These are phyloP conservation scores for Tetrahymena thermophila DNA, from an alignment of 73 alveolate species.

Conservation along the genomic window DNA sequence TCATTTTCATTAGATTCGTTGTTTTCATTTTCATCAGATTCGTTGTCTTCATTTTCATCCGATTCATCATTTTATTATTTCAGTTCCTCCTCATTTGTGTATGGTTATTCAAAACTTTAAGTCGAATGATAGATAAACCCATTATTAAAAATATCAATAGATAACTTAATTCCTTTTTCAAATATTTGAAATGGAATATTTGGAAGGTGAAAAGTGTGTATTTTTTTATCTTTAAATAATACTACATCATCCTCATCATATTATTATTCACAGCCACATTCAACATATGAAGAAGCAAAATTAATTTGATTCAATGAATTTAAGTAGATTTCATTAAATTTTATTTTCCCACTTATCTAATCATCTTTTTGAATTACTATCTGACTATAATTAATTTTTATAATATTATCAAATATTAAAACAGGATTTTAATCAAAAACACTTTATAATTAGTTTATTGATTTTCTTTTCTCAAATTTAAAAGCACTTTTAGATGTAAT, in stretches of 20 bases:
- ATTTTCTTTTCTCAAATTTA: background rate
- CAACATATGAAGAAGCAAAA: background rate
- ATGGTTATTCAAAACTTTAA: background rate
- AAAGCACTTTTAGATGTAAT: background rate
- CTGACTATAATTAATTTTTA: background rate
- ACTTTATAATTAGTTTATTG: background rate
- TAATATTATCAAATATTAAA: background rate
- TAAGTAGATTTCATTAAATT: background rate
- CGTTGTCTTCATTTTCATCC: background rate
- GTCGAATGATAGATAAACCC: background rate
- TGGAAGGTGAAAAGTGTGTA: background rate
- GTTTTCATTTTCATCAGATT: background rate
- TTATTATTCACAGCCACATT: background rate
- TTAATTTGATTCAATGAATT: background rate
- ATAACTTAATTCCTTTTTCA: background rate
- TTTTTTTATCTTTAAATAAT: background rate
- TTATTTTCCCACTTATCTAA: background rate
- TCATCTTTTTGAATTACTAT: background rate
- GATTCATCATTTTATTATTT: background rate
- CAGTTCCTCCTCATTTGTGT: background rate
- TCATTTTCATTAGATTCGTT: background rate
- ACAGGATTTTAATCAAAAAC: background rate
- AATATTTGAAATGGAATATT: background rate
- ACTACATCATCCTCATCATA: background rate
- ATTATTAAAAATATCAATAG: background rate